Base-by-base conservation (phyloP, 2,329 filamentous ascomycete species). In the Triangularia setosa region DNA sequence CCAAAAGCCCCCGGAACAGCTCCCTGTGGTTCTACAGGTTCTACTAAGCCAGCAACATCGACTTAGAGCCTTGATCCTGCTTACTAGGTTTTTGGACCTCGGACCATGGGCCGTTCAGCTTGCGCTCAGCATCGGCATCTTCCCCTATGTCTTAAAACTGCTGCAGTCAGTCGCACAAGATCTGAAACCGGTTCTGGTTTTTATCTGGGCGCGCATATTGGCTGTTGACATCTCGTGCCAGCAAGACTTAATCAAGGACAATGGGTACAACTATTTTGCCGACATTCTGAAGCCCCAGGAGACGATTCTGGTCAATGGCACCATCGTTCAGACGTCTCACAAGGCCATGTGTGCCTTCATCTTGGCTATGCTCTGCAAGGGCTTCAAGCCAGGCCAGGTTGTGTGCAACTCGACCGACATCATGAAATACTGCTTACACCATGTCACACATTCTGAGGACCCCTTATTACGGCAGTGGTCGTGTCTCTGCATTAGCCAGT, bases 271-370 rank as follows among this genome's bases (percentile, higher is more conserved):
- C 72, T 99, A 99, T 78, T 99, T 99, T 75, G 93, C 95, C 60
- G 90, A 89, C 67, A 97, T 98, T 61, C 84, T 98, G 68, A 94
- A 93, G 72, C 92, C 93, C 1, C 86, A 86, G 9, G 92, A 93
- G 68, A 87, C 87, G 1, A 89, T 98, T 58, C 92, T 93, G 0
- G 90, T 97, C 23, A 88, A 90, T 33, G 96, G 97, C 73, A 89
- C 89, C 6, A 48, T 56, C 2, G 69, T 71, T 12, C 56, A 69
- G 62, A 92, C 93, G 70, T 95, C 98, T 78, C 95, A 99, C 80
- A 92, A 96, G 73, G 95, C 95, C 53, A 99, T 99, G 95, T 98
- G 95, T 75, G 93, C 95, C 1, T 99, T 99, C 74, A 97, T 99
- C 67, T 87, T 98, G 52, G 91, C 94, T 25, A 96, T 97, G 85